Evolutionary conservation across 2,329 filamentous ascomycete genomes (phyloP).

Genomic region (Pseudocercospora musae): DNA sequence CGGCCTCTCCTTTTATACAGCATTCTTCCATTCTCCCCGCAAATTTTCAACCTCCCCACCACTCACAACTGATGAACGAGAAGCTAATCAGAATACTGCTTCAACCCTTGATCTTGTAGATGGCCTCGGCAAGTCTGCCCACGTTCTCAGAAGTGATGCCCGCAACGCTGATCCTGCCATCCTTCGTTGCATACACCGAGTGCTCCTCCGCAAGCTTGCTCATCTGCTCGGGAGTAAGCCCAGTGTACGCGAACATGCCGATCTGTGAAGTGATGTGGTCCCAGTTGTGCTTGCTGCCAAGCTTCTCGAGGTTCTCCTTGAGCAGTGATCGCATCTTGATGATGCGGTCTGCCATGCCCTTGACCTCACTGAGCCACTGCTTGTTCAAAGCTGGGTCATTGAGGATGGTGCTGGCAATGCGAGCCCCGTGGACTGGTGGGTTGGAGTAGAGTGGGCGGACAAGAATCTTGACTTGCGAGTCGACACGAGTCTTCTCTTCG

Average conservation of each 20-base stretch:
- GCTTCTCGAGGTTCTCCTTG: conserved; percentile 89
- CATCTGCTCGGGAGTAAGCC: conserved; percentile 88
- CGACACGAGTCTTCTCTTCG: conserved; percentile 92
- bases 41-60: background rate
- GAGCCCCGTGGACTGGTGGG: conserved; percentile 92
- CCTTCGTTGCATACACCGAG: conserved; percentile 95
- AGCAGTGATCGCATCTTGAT: conserved; percentile 95
- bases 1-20: background rate
- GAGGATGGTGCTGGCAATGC: conserved; percentile 88
- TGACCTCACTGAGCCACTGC: conserved; percentile 95
- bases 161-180: conserved; percentile 80
- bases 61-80: background rate
- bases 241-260: conserved; percentile 99
- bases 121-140: conserved; percentile 74
- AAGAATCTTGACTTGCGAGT: conserved; percentile 97
- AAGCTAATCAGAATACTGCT: background rate
- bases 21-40: background rate
- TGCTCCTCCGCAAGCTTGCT: conserved; percentile 86
- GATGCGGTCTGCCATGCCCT: conserved; percentile 98
- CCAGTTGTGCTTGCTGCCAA: conserved; percentile 97
- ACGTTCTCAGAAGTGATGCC: conserved; percentile 80
- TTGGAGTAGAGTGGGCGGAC: conserved; percentile 97
- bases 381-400: conserved; percentile 79
- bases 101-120: conserved; percentile 74
- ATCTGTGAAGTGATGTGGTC: conserved; percentile 98